Percentiles rank a stretch among this genome's conserved stretches.
These are phyloP conservation scores for Cyberlindnera suaveolens DNA, from an alignment of 805 yeast genomes.

Conservation along the genomic window DNA sequence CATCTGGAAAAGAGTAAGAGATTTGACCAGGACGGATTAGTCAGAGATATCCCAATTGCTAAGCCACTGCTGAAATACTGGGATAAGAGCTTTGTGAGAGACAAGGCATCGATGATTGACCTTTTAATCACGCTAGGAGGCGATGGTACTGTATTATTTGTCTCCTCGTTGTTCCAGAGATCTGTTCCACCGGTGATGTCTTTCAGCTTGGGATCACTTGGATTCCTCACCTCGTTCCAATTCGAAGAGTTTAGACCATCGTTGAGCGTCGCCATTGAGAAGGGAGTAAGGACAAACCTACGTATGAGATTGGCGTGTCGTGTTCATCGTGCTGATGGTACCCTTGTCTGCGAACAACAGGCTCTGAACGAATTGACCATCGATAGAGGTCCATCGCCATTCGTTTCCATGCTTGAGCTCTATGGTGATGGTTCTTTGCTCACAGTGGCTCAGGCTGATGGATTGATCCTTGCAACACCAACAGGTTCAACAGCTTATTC, in stretches of 20 bases:
- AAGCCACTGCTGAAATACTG: conserved; percentile 50
- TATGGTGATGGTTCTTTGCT: conserved; percentile 82
- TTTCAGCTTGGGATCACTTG: conserved; percentile 85
- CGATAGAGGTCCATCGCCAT: conserved; percentile 92
- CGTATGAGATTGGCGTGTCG: conserved; percentile 87
- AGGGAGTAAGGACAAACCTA: conserved; percentile 72
- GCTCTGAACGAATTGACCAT: conserved; percentile 86
- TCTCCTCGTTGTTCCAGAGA: conserved; percentile 78
- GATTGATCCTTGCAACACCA: conserved; percentile 87
- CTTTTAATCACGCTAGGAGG: conserved; percentile 89
- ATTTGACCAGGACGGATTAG: conserved; percentile 53
- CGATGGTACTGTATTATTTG: conserved; percentile 90
- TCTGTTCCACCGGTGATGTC: conserved; percentile 89
- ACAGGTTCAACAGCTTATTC: conserved; percentile 97
- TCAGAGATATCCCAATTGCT: conserved; percentile 42
- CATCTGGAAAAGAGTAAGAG: conserved; percentile 54
- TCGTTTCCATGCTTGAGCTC: conserved; percentile 80
- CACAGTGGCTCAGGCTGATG: conserved; percentile 93
- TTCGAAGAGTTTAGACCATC: conserved; percentile 65
- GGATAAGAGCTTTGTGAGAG: conserved; percentile 51
- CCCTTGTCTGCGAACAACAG: conserved; percentile 51
- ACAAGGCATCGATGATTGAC: conserved; percentile 48
- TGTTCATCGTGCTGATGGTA: conserved; percentile 41
- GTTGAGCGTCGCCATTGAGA: conserved; percentile 50
- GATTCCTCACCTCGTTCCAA: conserved; percentile 83